Percentiles rank a stretch among this genome's conserved stretches.
Conservation (phyloP, 2,329 filamentous ascomycete species). For the Monosporascus sp. region DNA sequence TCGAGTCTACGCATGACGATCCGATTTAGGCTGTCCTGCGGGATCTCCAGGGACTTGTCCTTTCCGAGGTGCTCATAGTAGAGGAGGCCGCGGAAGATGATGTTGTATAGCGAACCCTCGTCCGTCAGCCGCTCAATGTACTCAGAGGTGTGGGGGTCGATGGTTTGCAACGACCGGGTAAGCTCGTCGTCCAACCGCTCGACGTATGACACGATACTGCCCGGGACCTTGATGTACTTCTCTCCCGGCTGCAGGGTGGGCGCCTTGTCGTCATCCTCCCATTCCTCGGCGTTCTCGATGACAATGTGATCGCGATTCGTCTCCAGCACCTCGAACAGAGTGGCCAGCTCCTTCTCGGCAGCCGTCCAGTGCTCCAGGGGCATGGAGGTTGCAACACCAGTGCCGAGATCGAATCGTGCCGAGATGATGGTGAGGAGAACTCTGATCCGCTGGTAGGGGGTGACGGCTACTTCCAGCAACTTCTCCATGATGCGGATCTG, state of each 20-base stretch:
- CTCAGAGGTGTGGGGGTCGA: slow-evolving; percentile 97
- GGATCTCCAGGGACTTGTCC: slow-evolving; percentile 62
- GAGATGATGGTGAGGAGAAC: slow-evolving; percentile 89
- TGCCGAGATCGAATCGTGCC: slow-evolving; percentile 87
- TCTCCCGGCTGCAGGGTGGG: slow-evolving; percentile 69
- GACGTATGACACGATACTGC: slow-evolving; percentile 88
- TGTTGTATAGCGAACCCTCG: slow-evolving; percentile 84
- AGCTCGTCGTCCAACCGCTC: slow-evolving; percentile 97
- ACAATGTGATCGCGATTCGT: slow-evolving; percentile 76
- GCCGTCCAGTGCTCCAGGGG: slow-evolving; percentile 94
- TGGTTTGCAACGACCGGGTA: slow-evolving; percentile 91
- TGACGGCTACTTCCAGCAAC: slow-evolving; percentile 80
- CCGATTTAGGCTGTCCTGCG: slow-evolving; percentile 86
- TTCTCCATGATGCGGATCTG: slow-evolving; percentile 98
- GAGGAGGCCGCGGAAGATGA: slow-evolving; percentile 80
- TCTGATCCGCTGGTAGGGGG: slow-evolving; percentile 89
- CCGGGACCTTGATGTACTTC: slow-evolving; percentile 83
- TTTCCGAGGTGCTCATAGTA: slow-evolving; percentile 82
- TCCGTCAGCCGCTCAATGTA: slow-evolving; percentile 95
- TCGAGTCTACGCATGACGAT: slow-evolving; percentile 91
- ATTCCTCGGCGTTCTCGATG: slow-evolving; percentile 89
- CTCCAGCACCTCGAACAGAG: slow-evolving; percentile 74
- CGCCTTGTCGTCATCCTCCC: slow-evolving; percentile 97
- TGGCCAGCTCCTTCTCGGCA: slow-evolving; percentile 79
- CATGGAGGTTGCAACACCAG: slow-evolving; percentile 75